A percentile compares a stretch with the other conserved stretches of the same genome.
Conservation (phyloP, 2,329 filamentous ascomycete species). For the Fusarium continuum region DNA sequence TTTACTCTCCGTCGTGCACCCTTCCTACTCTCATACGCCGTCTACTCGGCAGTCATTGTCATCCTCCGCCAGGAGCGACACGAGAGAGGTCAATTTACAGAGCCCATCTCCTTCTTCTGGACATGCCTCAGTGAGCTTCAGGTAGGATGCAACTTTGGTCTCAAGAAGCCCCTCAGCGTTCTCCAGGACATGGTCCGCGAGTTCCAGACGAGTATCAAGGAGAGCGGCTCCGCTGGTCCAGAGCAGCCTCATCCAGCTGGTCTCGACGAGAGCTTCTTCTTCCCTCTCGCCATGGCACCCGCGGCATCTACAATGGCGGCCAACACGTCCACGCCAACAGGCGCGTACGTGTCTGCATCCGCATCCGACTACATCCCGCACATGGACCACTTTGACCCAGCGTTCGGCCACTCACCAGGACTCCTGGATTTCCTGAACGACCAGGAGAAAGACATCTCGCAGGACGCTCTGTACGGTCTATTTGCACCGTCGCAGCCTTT, state of each 20-base stretch:
- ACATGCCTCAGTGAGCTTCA: constrained; percentile 49
- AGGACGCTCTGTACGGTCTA: constrained; percentile 45
- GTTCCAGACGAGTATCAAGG: constrained; percentile 45
- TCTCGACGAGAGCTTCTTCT: constrained; percentile 46
- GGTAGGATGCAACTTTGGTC: constrained; percentile 49
- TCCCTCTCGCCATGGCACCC: constrained; percentile 42
- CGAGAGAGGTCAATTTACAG: constrained; percentile 44
- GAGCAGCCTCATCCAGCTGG: constrained; percentile 37
- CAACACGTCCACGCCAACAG: constrained; percentile 22
- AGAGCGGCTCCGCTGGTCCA: constrained; percentile 33
- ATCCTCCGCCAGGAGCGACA: constrained; percentile 46
- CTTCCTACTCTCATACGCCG: constrained; percentile 54
- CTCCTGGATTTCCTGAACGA: constrained; percentile 45
- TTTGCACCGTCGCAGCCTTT: constrained; percentile 46
- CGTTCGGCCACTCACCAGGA: constrained; percentile 41
- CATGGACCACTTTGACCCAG: constrained; percentile 40
- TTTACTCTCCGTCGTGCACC: constrained; percentile 53
- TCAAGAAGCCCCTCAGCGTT: constrained; percentile 49
- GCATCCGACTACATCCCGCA: constrained; percentile 35
- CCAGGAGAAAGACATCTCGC: constrained; percentile 46
- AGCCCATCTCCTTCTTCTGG: constrained; percentile 52
- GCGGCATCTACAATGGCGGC: constrained; percentile 12
- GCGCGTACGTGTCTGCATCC: constrained; percentile 31
- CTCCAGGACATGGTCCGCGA: constrained; percentile 48
- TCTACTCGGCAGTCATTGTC: constrained; percentile 50